phyloP scores from a whole-genome alignment of 1,284 basidiomycete genomes.

The Xerocomus cyaneibrunnescens region DNA sequence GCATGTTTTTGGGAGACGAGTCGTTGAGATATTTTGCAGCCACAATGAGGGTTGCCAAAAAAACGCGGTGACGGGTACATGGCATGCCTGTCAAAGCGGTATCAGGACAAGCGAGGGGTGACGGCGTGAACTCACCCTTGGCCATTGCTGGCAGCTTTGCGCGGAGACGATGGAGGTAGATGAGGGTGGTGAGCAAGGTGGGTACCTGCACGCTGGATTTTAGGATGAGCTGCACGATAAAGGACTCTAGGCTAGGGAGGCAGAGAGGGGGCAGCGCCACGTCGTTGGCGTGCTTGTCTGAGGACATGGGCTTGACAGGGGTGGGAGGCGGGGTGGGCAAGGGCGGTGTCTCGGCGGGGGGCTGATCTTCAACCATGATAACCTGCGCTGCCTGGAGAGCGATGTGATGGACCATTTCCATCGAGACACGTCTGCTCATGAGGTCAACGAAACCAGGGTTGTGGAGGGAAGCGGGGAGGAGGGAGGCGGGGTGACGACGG shows the following conservation, averaged over 20 bases:
- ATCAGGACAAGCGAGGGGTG: conserved; percentile 9
- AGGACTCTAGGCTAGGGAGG: conserved; percentile 81
- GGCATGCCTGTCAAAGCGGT: conserved; percentile 63
- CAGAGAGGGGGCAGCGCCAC: conserved; percentile 36
- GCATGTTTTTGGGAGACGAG: conserved; percentile 92
- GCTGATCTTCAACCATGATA: conserved; percentile 59
- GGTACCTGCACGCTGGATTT: conserved; percentile 90
- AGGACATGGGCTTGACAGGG: conserved; percentile 45
- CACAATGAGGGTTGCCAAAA: conserved; percentile 93
- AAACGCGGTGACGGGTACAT: conserved; percentile 93
- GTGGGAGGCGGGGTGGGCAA: conserved; percentile 56
- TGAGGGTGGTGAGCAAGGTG: conserved; percentile 88
- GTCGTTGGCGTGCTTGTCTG: conserved; percentile 38
- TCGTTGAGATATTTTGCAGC: conserved; percentile 98
- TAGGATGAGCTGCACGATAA: conserved; percentile 84
- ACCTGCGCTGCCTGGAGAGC: conserved; percentile 65
- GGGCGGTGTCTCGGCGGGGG: conserved; percentile 30
- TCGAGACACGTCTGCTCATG: conserved; percentile 72
- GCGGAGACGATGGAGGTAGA: conserved; percentile 90
- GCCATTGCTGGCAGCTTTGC: conserved; percentile 80
- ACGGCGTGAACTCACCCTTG: conserved; percentile 58
- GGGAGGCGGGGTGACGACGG: conserved; percentile 64
- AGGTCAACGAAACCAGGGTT: conserved; percentile 77
- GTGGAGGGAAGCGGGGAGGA: conserved; percentile 67
- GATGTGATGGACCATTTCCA: conserved; percentile 80